Percentiles rank a stretch among this genome's conserved stretches.
Evolutionary conservation across 2,329 filamentous ascomycete species (phyloP).

Genomic region (Scedosporium minutisporum): DNA sequence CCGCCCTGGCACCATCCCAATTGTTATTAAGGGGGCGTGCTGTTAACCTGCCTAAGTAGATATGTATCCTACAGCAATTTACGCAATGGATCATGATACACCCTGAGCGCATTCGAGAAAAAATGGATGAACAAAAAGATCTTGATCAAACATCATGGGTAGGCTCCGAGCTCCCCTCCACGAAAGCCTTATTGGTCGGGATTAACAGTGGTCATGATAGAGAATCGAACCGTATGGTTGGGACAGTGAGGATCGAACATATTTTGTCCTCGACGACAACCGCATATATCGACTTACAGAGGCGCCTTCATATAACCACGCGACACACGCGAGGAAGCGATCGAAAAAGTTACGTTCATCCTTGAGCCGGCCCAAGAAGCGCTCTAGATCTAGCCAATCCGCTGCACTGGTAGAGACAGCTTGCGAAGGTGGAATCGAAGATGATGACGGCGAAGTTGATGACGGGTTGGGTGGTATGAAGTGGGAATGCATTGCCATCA

Average conservation of each 20-base stretch:
- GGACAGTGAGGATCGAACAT: conserved; percentile 76
- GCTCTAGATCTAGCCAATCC: neutral
- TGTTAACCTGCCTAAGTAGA: conserved; percentile 28
- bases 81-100: conserved; percentile 84
- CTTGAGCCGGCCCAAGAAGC: neutral
- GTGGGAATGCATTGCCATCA: conserved; percentile 88
- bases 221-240: conserved; percentile 78
- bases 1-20: neutral
- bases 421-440: neutral
- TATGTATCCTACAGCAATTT: conserved; percentile 75
- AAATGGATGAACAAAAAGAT: conserved; percentile 75
- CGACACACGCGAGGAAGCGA: conserved; percentile 40
- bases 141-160: conserved; percentile 78
- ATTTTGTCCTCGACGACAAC: conserved; percentile 90
- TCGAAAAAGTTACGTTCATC: conserved; percentile 56
- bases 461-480: conserved; percentile 57
- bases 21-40: neutral
- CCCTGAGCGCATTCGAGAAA: conserved; percentile 75
- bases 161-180: conserved; percentile 29
- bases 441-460: conserved; percentile 25
- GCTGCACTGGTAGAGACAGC: neutral
- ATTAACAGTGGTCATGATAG: conserved; percentile 26
- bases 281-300: conserved; percentile 85
- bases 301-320: conserved; percentile 50
- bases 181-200: neutral